Evolutionary conservation across 768 basidiomycete genomes (phyloP).

Genomic region (Tricholoma saponaceum): DNA sequence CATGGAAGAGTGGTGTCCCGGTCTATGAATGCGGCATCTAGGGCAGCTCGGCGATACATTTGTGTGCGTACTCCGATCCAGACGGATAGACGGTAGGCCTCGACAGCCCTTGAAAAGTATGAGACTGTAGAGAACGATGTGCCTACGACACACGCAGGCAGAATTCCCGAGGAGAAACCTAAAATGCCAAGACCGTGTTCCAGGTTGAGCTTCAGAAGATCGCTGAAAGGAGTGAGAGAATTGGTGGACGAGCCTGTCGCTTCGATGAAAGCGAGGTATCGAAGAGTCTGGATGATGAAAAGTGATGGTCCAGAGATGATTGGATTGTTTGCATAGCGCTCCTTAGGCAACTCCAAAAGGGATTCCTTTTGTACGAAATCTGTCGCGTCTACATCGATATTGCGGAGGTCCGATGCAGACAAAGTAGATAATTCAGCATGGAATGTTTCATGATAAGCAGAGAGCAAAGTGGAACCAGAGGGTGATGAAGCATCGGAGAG

Average conservation of each 20-base stretch:
- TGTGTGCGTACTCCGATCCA: constrained; percentile 48
- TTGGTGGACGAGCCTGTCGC: constrained; percentile 9
- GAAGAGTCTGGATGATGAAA: constrained; percentile 48
- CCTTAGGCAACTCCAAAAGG: constrained; percentile 33
- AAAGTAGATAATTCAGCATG: constrained; percentile 44
- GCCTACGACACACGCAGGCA: constrained; percentile 49
- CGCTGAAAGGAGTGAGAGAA: constrained; percentile 22
- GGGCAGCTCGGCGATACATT: constrained; percentile 21
- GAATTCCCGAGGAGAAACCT: constrained; percentile 55
- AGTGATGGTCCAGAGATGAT: constrained; percentile 45
- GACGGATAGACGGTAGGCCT: constrained; percentile 46
- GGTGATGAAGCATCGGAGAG: constrained; percentile 38
- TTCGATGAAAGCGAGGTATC: constrained; percentile 42
- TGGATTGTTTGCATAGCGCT: constrained; percentile 39
- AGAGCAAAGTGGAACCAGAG: constrained; percentile 39
- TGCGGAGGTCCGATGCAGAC: constrained; percentile 29
- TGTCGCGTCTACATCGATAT: constrained; percentile 32
- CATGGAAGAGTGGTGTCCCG: constrained; percentile 20
- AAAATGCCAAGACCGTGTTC: constrained; percentile 34
- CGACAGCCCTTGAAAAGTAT: constrained; percentile 40
- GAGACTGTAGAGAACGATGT: constrained; percentile 34
- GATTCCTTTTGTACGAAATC: constrained; percentile 40
- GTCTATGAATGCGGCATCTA: constrained; percentile 20
- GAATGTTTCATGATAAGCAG: constrained; percentile 49
- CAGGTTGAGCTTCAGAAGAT: constrained; percentile 31